Base-by-base conservation (phyloP, 306 rosid species). In the Rosa persica region DNA sequence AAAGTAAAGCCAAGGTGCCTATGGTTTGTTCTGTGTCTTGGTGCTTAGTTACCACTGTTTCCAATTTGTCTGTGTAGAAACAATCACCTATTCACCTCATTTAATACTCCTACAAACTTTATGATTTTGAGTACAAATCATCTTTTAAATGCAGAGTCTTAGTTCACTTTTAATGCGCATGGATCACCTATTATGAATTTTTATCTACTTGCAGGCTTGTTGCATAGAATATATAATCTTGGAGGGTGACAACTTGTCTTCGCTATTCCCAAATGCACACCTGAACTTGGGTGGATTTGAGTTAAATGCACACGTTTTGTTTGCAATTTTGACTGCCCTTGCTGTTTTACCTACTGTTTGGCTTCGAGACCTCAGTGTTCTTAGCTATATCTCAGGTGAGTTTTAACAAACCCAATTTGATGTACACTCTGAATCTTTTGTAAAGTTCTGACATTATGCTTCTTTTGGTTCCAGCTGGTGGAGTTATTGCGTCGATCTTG, bases 311-410 rank as follows among this genome's bases (percentile, higher is more conserved):
- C 93, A 70, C 19, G 51, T 90, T 78, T 69, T 96, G 52, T 96
- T 96, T 76, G 99, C 97, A 43, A 64, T 93, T 52, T 13, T 86
- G 55, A 78, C 99, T 64, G 67, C 99, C 83, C 81, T 96, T 68
- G 98, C 98, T 65, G 97, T 96, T 90, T 98, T 96, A 86, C 99
- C 99, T 12, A 96, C 99, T 1, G 96, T 90, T 81, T 89, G 90
- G 93, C 99, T 96, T 49, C 93, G 97, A 3, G 99, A 96, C 85
- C 90, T 96, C 55, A 93, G 94, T 43, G 69, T 96, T 81, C 94
- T 96, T 65, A 96, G 99, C 80, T 96, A 91, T 80, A 91, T 96
- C 74, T 96, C 98, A 61, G 98, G 98, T 95, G 76, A 72, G 82
- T 70, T 62, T n/a, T n/a, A 13, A 23, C 23, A 30, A 70, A 0